Percentiles rank a stretch among this genome's conserved stretches.
Conservation (phyloP, 2,329 filamentous ascomycete genomes). For the Cordyceps tenuipes region DNA sequence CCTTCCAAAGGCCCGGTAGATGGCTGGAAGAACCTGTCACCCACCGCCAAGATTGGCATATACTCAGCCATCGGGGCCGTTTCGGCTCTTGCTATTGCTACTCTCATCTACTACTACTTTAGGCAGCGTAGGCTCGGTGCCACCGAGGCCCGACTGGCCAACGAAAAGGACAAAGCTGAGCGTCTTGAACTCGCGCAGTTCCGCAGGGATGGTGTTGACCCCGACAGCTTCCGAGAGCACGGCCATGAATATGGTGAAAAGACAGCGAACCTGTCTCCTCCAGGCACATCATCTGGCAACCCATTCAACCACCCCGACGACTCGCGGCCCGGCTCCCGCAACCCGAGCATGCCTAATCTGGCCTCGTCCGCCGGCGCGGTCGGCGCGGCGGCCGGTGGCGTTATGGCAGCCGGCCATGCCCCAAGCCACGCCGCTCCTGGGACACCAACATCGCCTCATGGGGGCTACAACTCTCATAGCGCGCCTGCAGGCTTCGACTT, state of each 20-base stretch:
- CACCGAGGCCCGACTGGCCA: constrained; percentile 40
- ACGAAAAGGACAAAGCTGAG: constrained; percentile 37
- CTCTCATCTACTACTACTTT: constrained; percentile 44
- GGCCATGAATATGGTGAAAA: constrained; percentile 17
- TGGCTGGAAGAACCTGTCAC: constrained; percentile 46
- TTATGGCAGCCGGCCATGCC: background rate
- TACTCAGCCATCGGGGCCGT: constrained; percentile 39
- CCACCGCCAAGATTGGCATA: constrained; percentile 42
- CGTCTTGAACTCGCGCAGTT: constrained; percentile 43
- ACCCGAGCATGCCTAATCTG: background rate
- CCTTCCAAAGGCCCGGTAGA: constrained; percentile 38
- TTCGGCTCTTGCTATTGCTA: constrained; percentile 32
- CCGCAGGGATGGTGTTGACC: constrained; percentile 38
- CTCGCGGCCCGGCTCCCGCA: constrained; percentile 5
- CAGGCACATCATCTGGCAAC: background rate
- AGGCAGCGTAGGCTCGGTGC: constrained; percentile 45
- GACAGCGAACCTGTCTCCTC: background rate
- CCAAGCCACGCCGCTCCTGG: constrained; percentile 1
- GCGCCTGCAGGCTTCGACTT: constrained; percentile 8
- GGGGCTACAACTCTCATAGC: background rate
- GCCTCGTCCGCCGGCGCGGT: constrained; percentile 2
- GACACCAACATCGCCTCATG: constrained; percentile 6
- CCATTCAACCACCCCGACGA: constrained; percentile 9
- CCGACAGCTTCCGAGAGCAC: constrained; percentile 33
- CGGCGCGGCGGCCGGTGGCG: background rate